Conservation (phyloP, 192 early-diverging fungal species). For the Coemansia sp. region DNA sequence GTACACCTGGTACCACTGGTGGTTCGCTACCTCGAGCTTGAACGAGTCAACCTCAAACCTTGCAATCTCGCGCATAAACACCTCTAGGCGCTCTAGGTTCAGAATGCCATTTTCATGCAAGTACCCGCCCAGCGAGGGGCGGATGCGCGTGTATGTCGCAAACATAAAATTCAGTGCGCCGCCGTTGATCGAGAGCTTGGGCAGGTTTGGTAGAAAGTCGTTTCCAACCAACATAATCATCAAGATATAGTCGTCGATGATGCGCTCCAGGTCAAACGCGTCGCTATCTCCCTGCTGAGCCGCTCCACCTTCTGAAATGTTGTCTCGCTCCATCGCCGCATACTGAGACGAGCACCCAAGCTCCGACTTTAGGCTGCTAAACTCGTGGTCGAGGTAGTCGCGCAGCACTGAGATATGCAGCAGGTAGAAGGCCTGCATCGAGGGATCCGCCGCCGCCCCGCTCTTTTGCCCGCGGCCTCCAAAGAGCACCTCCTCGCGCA, state of each 20-base stretch:
- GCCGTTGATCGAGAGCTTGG: conserved; percentile 90
- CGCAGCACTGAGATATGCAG: conserved; percentile 84
- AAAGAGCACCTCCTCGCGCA: conserved; percentile 94
- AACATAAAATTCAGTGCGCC: conserved; percentile 77
- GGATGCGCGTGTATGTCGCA: conserved; percentile 62
- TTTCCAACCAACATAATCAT: conserved; percentile 95
- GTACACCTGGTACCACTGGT: conserved; percentile 55
- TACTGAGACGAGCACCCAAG: conserved; percentile 56
- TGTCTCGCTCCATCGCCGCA: conserved; percentile 29
- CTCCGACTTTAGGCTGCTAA: conserved; percentile 48
- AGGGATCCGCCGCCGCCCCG: conserved; percentile 31
- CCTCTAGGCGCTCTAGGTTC: conserved; percentile 58
- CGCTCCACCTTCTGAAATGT: not conserved
- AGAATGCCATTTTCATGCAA: conserved; percentile 82
- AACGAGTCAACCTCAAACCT: conserved; percentile 48
- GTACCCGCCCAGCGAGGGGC: conserved; percentile 77
- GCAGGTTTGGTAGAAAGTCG: conserved; percentile 95
- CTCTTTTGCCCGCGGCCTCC: conserved; percentile 41
- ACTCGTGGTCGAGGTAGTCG: conserved; percentile 91
- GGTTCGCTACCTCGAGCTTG: conserved; percentile 47
- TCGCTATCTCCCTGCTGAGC: conserved; percentile 16
- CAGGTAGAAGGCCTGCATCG: conserved; percentile 62
- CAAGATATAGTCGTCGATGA: conserved; percentile 95
- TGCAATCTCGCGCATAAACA: conserved; percentile 61
- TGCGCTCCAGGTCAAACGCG: conserved; percentile 80